Evolutionary conservation across 495 filamentous ascomycete species (phyloP), one percentile per base, ranked within the genome.

Genomic region (Penicillium simplicissimum): DNA sequence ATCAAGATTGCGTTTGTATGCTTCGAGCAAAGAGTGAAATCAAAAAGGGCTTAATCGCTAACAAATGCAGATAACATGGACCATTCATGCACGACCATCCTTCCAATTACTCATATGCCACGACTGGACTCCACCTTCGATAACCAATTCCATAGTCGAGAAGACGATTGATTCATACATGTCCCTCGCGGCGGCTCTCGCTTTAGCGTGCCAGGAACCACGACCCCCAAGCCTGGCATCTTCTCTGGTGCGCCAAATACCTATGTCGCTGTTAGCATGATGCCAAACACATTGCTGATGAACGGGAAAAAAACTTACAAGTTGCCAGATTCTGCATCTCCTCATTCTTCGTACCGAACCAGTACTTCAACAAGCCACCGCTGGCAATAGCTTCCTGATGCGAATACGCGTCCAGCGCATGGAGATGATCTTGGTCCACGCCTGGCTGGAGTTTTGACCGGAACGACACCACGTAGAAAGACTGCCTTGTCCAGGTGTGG

Each of bases 301-400:
- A 13, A 8, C 23, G 25, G 0, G 54, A 40, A 11, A 56, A 23
- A 42, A 54, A 72, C 78, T 66, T 67, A 83, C 88, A 93, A 47
- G 90, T 93, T 51, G 90, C 89, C 61, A 93, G 72, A 73, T 93
- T 93, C 67, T 81, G 78, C 25, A 82, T 79, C 35, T 87, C 71
- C 36, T 70, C 77, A 75, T 92, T 84, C 35, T 89, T 89, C 33
- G 71, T 73, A 14, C 89, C 89, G 70, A 90, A 93, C 90, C 91
- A 95, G 76, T 93, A 93, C 84, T 96, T 95, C 67, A 96, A 76
- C 68, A 97, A 80, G n/a, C 93, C 92, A 1, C 91, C 92, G 63
- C 86, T 88, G 36, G 79, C 79, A 5, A 83, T 86, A 11, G 93
- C 93, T 73, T 96, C 91, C 31, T 80, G 79, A 67, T 96, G 92